Evolutionary conservation across 2,329 filamentous ascomycete genomes (phyloP).

Genomic region (Fusarium sp.): DNA sequence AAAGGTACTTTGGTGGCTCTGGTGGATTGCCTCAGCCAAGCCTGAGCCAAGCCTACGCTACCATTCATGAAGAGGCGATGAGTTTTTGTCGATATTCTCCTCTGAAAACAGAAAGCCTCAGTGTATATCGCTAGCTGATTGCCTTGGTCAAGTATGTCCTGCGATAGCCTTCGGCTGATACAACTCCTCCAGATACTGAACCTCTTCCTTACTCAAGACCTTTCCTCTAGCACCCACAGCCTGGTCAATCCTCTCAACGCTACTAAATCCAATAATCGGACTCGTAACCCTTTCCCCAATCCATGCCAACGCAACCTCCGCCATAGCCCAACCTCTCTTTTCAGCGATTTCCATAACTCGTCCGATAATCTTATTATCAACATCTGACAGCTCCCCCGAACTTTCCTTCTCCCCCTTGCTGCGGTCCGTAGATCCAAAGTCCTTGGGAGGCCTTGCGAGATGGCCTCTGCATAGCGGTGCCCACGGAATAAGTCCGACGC

Average conservation of each 20-base stretch:
- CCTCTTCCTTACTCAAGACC: constrained; percentile 11
- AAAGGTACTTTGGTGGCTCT: no score
- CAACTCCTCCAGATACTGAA: constrained; percentile 28
- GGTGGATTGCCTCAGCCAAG: no score
- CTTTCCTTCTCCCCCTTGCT: constrained; percentile 29
- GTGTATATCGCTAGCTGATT: no score
- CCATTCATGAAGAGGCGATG: no score
- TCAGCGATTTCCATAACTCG: constrained; percentile 22
- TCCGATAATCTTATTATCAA: constrained; percentile 18
- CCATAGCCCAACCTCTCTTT: constrained; percentile 31
- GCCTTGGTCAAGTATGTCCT: background rate
- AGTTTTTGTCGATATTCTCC: no score
- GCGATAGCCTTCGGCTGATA: constrained; percentile 30
- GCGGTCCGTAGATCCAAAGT: constrained; percentile 25
- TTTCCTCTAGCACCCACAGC: constrained; percentile 27
- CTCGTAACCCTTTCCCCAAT: constrained; percentile 24
- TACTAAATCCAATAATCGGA: constrained; percentile 35
- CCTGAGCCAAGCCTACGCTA: no score
- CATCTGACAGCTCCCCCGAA: constrained; percentile 19
- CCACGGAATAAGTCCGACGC: constrained; percentile 38
- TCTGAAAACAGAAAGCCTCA: no score
- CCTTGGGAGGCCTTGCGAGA: constrained; percentile 20
- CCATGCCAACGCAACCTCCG: constrained; percentile 35
- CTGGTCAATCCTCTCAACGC: constrained; percentile 34
- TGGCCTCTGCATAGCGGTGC: constrained; percentile 35